A percentile compares a stretch with the other conserved stretches of the same genome.
Conservation (phyloP, 2,329 filamentous ascomycete species). For the Venturia effusa region DNA sequence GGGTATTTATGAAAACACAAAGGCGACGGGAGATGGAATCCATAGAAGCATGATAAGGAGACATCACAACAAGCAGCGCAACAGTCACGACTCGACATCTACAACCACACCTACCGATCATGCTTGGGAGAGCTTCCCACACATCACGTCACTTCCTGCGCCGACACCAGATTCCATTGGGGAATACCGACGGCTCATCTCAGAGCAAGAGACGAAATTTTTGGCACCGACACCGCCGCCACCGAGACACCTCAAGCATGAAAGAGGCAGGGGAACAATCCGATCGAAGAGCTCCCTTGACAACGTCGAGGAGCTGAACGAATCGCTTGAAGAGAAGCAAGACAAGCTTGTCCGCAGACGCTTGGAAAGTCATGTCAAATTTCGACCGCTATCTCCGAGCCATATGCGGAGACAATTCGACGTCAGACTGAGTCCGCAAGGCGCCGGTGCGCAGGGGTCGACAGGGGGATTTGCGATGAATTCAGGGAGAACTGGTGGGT, state of each 20-base stretch:
- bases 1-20: background rate
- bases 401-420: background rate
- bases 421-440: too few relatives aligned
- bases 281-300: background rate
- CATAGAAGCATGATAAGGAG: background rate
- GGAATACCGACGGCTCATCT: background rate
- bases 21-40: background rate
- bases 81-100: background rate
- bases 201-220: background rate
- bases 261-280: background rate
- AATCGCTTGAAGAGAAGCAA: background rate
- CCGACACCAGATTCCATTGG: background rate
- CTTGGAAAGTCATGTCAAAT: background rate
- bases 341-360: background rate
- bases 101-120: background rate
- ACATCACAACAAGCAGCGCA: background rate
- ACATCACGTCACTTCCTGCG: background rate
- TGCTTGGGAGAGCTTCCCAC: background rate
- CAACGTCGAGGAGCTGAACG: background rate
- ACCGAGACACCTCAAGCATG: background rate
- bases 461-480: too few relatives aligned
- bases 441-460: too few relatives aligned
- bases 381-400: background rate
- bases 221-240: background rate
- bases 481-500: too few relatives aligned